Percentiles rank a stretch among this genome's conserved stretches.
phyloP scores from a whole-genome alignment of 768 basidiomycete genomes.

The Russula olivacea region DNA sequence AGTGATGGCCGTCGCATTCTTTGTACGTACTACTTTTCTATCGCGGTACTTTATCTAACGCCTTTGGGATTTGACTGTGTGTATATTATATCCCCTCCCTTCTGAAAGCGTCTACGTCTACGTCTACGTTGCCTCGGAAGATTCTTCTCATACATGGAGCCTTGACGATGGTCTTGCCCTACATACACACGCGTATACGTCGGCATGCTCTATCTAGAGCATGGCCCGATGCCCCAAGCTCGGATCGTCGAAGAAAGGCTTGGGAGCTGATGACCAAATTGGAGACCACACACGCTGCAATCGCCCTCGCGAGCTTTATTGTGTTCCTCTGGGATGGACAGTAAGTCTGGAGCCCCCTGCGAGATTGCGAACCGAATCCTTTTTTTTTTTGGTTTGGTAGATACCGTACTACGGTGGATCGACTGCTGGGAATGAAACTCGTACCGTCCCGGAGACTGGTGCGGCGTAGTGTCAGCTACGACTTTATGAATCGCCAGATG shows the following conservation, averaged over 20 bases:
- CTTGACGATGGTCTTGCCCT: slow-evolving; percentile 71
- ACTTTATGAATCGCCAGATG: slow-evolving; percentile 99
- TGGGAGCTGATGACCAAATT: slow-evolving; percentile 64
- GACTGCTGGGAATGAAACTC: slow-evolving; percentile 69
- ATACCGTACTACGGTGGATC: slow-evolving; percentile 78
- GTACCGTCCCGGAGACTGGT: slow-evolving; percentile 63
- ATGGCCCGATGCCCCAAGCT: slow-evolving; percentile 88
- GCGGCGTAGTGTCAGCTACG: slow-evolving; percentile 87
- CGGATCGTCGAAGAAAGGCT: slow-evolving; percentile 62
- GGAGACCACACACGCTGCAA: slow-evolving; percentile 59
- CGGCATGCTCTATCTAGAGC: slow-evolving; percentile 71
- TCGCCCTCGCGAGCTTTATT: slow-evolving; percentile 70
- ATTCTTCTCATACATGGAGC: slow-evolving; percentile 60
- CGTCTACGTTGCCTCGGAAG: slow-evolving; percentile 43
- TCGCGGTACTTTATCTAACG: background rate
- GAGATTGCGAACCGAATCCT: background rate
- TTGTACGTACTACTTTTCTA: slow-evolving; percentile 20
- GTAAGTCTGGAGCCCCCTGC: slow-evolving; percentile 37
- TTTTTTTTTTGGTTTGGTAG: slow-evolving; percentile 36
- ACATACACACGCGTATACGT: slow-evolving; percentile 70
- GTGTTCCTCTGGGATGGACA: slow-evolving; percentile 82
- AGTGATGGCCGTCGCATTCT: background rate
- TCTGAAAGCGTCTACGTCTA: slow-evolving; percentile 47
- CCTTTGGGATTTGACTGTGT: slow-evolving; percentile 8
- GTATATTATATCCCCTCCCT: too few species aligned